Percentiles rank a stretch among this genome's conserved stretches.
These are phyloP conservation scores for Aspergillus sp. DNA, from an alignment of 2,329 filamentous ascomycete genomes.

Conservation along the genomic window DNA sequence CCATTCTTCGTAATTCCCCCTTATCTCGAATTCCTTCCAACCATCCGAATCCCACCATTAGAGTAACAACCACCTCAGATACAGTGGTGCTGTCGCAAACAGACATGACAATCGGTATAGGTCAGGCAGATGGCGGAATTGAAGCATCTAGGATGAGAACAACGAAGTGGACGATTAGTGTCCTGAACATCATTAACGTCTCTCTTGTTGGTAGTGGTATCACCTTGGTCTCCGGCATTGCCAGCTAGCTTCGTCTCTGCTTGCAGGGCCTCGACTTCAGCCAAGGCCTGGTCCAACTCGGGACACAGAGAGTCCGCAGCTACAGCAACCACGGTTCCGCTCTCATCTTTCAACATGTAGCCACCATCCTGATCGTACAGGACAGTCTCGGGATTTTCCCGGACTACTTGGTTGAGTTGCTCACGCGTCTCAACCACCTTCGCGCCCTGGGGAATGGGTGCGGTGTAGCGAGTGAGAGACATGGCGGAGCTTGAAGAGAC, in stretches of 20 bases:
- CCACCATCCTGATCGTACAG: slow-evolving; percentile 8
- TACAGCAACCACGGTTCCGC: not conserved
- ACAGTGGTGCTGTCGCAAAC: not conserved
- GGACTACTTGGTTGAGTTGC: not conserved
- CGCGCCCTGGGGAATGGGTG: slow-evolving; percentile 11
- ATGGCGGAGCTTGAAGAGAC: not conserved
- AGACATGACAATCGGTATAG: slow-evolving; percentile 8
- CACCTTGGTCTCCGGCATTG: not conserved
- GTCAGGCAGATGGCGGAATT: slow-evolving; percentile 2
- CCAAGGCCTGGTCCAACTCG: not conserved
- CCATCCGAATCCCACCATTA: not conserved
- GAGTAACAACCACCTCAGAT: not conserved
- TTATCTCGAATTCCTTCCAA: no score
- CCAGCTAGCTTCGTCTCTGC: not conserved
- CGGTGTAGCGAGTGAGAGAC: slow-evolving; percentile 22
- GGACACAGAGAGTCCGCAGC: slow-evolving; percentile 3
- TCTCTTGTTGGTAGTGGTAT: not conserved
- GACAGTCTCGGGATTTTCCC: not conserved
- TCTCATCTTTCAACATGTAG: slow-evolving; percentile 9
- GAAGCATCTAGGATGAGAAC: slow-evolving; percentile 4
- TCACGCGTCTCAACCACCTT: slow-evolving; percentile 8
- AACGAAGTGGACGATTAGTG: not conserved
- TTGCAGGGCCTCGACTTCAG: slow-evolving; percentile 2
- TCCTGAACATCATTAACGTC: not conserved
- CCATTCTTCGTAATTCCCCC: not conserved